Base-by-base conservation (phyloP, 176 grass and related monocot species). In the Miscanthus lutarioriparius region DNA sequence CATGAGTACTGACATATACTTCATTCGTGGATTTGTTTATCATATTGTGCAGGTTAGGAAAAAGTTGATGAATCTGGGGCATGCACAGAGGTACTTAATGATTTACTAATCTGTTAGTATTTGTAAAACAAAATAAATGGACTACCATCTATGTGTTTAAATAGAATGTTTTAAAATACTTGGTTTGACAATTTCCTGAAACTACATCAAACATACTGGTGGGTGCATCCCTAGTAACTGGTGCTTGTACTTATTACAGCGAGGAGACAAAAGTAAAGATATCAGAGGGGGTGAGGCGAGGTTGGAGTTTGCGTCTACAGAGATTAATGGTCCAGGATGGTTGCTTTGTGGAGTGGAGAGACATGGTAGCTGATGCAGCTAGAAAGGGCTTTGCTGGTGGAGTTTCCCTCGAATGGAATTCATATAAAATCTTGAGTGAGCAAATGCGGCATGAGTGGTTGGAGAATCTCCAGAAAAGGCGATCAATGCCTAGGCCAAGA, bases 221-320 rank as follows among this genome's bases (percentile, higher is more conserved):
- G 74, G 33, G 25, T 88, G 32, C 63, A 67, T 88, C 48, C 39
- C 19, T 86, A 83, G 35, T 86, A 43, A 86, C 43, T 71, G 5
- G 8, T 81, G 28, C 9, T 70, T 86, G 47, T 79, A 67, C 78
- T 64, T 85, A 16, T 72, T 91, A 80, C 74, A 98, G 96, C 19
- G 74, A 89, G 44, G 92, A 98, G 74, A 98, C 92, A 56, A 89
- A 85, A 77, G 81, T 88, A 67, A 98, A 93, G 80, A 95, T 95
- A 90, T 90, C 80, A 78, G 28, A 75, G 74, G 92, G 91, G 45
- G 91, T 95, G 54, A 90, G 87, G 71, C 82, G 83, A 83, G 93
- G 92, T 38, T 95, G 93, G 92, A 80, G 49, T 64, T 84, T 86
- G 80, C 87, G 96, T 62, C 85, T 80, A 10, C 82, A 87, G 61